phyloP scores from a whole-genome alignment of 208 protist species.

The Phytomonas sp. region DNA sequence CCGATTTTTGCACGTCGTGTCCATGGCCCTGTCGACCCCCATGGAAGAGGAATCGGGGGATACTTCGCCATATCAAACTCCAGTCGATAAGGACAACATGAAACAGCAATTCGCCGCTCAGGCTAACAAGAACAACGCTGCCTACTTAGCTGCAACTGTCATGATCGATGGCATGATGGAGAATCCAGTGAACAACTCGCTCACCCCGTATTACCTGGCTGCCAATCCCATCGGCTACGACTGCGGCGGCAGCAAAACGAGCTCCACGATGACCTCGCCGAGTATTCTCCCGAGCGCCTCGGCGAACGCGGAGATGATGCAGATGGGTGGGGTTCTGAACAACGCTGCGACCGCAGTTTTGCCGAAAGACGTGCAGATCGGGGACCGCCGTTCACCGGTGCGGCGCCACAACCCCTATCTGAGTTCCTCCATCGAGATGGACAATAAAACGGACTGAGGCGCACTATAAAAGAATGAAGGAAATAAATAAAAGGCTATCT shows the following conservation, averaged over 20 bases:
- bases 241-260: too few species aligned
- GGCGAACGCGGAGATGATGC: too few species aligned
- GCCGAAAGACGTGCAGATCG: slow-evolving; percentile 6
- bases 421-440: slow-evolving; percentile 16
- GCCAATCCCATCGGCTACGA: too few species aligned
- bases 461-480: neutral
- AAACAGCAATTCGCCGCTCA: neutral
- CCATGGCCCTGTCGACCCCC: slow-evolving; percentile 23
- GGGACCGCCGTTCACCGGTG: slow-evolving; percentile 18
- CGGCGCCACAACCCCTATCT: slow-evolving; percentile 29
- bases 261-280: too few species aligned
- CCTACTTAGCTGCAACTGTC: slow-evolving; percentile 1
- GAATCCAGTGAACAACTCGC: too few species aligned
- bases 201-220: too few species aligned
- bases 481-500: neutral
- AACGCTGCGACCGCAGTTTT: too few species aligned
- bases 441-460: slow-evolving; percentile 8
- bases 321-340: too few species aligned
- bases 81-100: neutral
- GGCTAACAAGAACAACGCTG: slow-evolving; percentile 3
- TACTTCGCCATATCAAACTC: neutral
- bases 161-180: neutral
- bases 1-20: slow-evolving; percentile 71
- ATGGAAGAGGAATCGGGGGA: slow-evolving; percentile 19
- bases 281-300: too few species aligned